Percentiles rank a stretch among this genome's conserved stretches.
phyloP scores from a whole-genome alignment of 129 eudicot species.

The Calendula officinalis region DNA sequence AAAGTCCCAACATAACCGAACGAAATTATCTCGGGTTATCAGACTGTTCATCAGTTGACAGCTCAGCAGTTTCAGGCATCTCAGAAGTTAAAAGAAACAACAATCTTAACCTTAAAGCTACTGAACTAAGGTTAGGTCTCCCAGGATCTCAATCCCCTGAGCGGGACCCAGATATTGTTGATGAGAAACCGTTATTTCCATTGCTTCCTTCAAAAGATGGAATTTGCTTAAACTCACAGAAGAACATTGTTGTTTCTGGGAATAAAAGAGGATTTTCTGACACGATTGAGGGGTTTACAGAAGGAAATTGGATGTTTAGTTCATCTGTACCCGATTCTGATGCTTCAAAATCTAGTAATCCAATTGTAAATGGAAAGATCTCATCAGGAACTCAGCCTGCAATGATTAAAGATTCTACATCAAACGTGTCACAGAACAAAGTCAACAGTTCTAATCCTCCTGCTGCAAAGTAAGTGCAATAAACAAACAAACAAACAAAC shows the following conservation, averaged over 20 bases:
- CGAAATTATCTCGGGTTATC: constrained; percentile 76
- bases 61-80: constrained; percentile 44
- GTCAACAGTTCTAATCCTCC: constrained; percentile 57
- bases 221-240: constrained; percentile 44
- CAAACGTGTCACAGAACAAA: constrained; percentile 34
- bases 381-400: constrained; percentile 47
- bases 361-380: constrained; percentile 36
- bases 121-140: constrained; percentile 78
- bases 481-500: background rate
- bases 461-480: constrained; percentile 72
- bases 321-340: constrained; percentile 51
- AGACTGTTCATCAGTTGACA: constrained; percentile 78
- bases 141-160: constrained; percentile 86
- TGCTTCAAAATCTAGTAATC: constrained; percentile 42
- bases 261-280: constrained; percentile 80
- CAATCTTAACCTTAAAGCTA: constrained; percentile 70
- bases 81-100: constrained; percentile 46
- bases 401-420: constrained; percentile 39
- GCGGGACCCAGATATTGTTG: constrained; percentile 47
- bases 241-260: constrained; percentile 56
- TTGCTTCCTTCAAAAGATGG: constrained; percentile 71
- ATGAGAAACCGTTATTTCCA: constrained; percentile 70
- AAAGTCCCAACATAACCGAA: constrained; percentile 48
- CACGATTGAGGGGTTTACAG: constrained; percentile 42
- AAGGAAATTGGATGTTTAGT: constrained; percentile 59